Conservation (phyloP, 371 early-diverging fungal genomes). For the Apophysomyces ossiformis region DNA sequence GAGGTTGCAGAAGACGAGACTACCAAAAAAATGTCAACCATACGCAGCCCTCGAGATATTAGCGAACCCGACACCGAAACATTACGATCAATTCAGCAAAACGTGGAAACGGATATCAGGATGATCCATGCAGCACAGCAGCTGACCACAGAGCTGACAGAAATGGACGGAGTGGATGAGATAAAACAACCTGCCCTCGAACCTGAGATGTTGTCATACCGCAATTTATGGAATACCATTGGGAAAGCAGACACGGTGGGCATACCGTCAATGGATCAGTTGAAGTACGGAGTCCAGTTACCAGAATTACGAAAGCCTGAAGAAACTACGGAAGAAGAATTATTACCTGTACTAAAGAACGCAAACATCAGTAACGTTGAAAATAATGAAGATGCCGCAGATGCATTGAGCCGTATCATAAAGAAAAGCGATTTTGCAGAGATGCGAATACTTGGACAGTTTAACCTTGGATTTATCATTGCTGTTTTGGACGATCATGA, state of each 20-base stretch:
- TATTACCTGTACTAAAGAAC: slow-evolving; percentile 7
- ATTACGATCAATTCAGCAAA: too few species aligned
- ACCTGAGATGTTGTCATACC: background rate
- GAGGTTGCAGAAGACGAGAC: too few species aligned
- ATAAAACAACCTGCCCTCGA: background rate
- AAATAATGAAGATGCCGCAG: slow-evolving; percentile 57
- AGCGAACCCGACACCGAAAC: too few species aligned
- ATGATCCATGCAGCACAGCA: too few species aligned
- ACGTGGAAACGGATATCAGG: too few species aligned
- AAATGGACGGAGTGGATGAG: background rate
- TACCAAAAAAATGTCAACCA: too few species aligned
- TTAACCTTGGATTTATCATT: slow-evolving; percentile 98
- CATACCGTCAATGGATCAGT: background rate
- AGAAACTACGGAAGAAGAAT: background rate
- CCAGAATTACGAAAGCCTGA: background rate
- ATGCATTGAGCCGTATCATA: slow-evolving; percentile 65
- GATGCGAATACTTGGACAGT: slow-evolving; percentile 96
- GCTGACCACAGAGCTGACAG: too few species aligned
- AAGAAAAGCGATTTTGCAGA: slow-evolving; percentile 80
- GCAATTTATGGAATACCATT: slow-evolving; percentile 1
- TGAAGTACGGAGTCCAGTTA: background rate
- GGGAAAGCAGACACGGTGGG: background rate
- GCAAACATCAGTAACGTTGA: slow-evolving; percentile 48
- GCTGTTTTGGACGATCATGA: slow-evolving; percentile 64
- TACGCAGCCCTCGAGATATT: too few species aligned